Percentiles rank a stretch among this genome's conserved stretches.
phyloP scores from a whole-genome alignment of 495 filamentous ascomycete species.

The Ramalina peruviana region DNA sequence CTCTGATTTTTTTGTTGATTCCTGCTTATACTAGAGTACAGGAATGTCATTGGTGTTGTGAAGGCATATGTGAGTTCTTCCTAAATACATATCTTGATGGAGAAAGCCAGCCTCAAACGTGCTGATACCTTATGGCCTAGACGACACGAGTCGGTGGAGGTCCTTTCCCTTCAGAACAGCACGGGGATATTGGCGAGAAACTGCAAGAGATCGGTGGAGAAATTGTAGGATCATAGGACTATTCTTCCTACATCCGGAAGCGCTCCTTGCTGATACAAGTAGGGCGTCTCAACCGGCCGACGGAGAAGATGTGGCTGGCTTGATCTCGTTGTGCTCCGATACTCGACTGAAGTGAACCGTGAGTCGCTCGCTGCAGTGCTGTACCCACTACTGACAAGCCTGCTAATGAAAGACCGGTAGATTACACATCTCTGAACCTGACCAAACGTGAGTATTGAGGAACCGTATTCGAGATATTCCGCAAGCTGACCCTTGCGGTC shows the following conservation, averaged over 20 bases:
- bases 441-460: constrained; percentile 42
- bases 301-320: constrained; percentile 64
- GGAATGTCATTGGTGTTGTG: constrained; percentile 66
- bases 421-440: constrained; percentile 67
- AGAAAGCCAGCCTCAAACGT: background rate
- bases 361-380: too few species aligned
- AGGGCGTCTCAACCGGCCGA: too few species aligned
- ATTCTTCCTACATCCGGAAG: background rate
- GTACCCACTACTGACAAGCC: too few species aligned
- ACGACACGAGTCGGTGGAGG: constrained; percentile 66
- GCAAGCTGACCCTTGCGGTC: too few species aligned
- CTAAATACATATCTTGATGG: background rate
- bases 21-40: constrained; percentile 7
- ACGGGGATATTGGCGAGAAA: constrained; percentile 49
- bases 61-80: constrained; percentile 48
- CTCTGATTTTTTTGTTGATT: too few species aligned
- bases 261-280: background rate
- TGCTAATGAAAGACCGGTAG: constrained; percentile 12
- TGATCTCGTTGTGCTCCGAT: constrained; percentile 74
- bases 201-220: constrained; percentile 50
- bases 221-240: constrained; percentile 37
- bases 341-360: constrained; percentile 50
- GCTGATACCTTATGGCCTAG: constrained; percentile 17
- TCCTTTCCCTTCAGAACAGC: constrained; percentile 73
- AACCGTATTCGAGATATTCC: too few species aligned